phyloP scores from a whole-genome alignment of 306 rosid genomes.

The Trifolium subterraneum region DNA sequence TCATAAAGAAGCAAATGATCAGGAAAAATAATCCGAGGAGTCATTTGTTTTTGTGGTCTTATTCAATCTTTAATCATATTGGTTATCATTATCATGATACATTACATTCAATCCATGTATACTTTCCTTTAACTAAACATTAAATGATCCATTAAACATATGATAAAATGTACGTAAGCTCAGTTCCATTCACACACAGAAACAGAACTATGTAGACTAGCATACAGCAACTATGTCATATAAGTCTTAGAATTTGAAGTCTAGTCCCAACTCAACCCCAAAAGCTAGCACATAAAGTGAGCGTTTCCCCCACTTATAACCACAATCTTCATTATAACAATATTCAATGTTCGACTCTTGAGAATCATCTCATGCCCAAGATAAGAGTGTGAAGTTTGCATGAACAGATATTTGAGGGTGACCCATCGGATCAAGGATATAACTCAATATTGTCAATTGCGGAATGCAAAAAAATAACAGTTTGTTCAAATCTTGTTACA shows the following conservation, averaged over 20 bases:
- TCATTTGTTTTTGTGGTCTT: neutral
- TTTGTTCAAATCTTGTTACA: neutral
- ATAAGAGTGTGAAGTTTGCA: neutral
- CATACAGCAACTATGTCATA: neutral
- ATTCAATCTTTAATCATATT: constrained; percentile 6
- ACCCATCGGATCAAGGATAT: neutral
- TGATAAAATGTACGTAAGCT: neutral
- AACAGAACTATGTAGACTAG: constrained; percentile 7
- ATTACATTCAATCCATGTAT: constrained; percentile 16
- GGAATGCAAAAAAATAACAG: neutral
- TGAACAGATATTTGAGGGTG: neutral
- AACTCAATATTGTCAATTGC: neutral
- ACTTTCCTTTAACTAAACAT: neutral
- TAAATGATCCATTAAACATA: constrained; percentile 8
- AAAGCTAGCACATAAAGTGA: neutral
- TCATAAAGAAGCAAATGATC: constrained; percentile 37
- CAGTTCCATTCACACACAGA: constrained; percentile 12
- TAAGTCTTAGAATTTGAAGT: neutral
- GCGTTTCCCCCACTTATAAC: neutral
- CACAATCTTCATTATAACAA: neutral
- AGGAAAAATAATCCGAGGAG: neutral
- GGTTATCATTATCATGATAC: constrained; percentile 4
- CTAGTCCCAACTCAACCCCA: neutral
- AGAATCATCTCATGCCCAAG: neutral
- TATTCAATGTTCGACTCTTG: neutral